These are phyloP conservation scores for Solanum hybrid DNA, from an alignment of 305 asterid species.

Conservation along the genomic window DNA sequence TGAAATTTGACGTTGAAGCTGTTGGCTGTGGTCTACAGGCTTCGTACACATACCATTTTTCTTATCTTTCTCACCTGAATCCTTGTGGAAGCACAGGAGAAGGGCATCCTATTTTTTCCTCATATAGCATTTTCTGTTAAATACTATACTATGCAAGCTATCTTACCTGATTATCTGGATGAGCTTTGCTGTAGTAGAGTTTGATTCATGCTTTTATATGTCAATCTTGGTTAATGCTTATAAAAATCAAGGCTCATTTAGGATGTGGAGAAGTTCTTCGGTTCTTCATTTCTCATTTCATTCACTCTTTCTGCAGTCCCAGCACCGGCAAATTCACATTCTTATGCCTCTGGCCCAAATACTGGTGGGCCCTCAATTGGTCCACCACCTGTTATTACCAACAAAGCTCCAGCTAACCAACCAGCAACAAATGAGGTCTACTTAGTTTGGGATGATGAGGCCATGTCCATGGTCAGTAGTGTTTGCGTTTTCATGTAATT, in stretches of 20 bases:
- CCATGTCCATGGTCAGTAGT: slow-evolving; percentile 81
- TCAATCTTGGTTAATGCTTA: background rate
- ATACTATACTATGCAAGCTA: background rate
- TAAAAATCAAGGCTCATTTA: background rate
- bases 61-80: background rate
- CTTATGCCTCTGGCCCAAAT: slow-evolving; percentile 94
- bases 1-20: background rate
- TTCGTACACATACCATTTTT: background rate
- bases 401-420: slow-evolving; percentile 74
- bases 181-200: background rate
- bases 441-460: slow-evolving; percentile 97
- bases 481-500: background rate
- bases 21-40: background rate
- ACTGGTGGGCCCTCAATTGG: slow-evolving; percentile 93
- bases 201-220: background rate
- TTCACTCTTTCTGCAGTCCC: slow-evolving; percentile 23
- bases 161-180: background rate
- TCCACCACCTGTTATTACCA: slow-evolving; percentile 92
- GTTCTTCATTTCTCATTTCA: background rate
- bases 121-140: background rate
- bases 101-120: background rate
- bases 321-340: slow-evolving; percentile 51
- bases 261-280: background rate
- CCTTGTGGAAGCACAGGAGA: background rate
- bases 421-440: slow-evolving; percentile 91